A percentile compares a stretch with the other conserved stretches of the same genome.
These are phyloP conservation scores for Oldenlandia corymbosa DNA, from an alignment of 257 asterid species.

Conservation along the genomic window DNA sequence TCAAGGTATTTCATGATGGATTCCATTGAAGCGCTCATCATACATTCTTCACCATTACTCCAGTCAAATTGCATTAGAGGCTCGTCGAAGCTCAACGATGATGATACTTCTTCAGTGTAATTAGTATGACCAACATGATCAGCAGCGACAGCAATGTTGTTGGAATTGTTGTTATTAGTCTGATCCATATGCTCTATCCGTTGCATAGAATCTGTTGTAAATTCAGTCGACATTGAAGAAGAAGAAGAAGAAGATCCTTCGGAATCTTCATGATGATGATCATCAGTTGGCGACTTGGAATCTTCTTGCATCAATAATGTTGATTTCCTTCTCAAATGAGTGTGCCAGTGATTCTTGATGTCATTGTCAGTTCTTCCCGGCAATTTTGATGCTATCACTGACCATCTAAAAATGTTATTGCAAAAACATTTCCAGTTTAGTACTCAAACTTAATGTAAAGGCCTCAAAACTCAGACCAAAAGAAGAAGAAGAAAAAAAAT, in stretches of 20 bases:
- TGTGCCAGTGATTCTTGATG: conserved; percentile 42
- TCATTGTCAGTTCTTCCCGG: conserved; percentile 49
- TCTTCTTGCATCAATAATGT: background rate
- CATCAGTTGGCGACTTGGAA: background rate
- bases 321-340: conserved; percentile 35
- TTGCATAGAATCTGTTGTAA: background rate
- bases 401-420: conserved; percentile 30
- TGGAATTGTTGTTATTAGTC: too few relatives aligned
- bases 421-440: too few relatives aligned
- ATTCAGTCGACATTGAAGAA: too few relatives aligned
- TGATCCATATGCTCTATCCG: background rate
- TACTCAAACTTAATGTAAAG: too few relatives aligned
- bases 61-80: background rate
- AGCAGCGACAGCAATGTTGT: background rate
- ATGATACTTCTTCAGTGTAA: background rate
- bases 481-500: too few relatives aligned
- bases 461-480: too few relatives aligned
- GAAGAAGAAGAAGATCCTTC: background rate
- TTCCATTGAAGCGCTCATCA: background rate
- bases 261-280: background rate
- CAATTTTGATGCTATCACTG: conserved; percentile 29
- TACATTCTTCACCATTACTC: conserved; percentile 2
- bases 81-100: background rate
- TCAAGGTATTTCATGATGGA: conserved; percentile 12
- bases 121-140: background rate